Evolutionary conservation across 2,329 filamentous ascomycete species (phyloP).

Genomic region (Leptographium wingfieldii): DNA sequence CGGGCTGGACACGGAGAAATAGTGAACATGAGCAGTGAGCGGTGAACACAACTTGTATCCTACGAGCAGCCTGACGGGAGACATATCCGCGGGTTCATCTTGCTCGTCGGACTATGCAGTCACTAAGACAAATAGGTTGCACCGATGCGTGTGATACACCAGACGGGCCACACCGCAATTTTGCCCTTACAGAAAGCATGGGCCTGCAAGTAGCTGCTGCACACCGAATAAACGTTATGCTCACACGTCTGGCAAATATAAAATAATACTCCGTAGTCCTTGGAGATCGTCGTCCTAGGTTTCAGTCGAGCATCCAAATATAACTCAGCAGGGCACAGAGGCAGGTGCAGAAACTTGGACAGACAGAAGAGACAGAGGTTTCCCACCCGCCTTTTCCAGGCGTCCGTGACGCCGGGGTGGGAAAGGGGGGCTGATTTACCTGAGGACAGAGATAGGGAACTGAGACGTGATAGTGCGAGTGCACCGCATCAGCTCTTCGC

Average conservation of each 20-base stretch:
- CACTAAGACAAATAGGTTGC: not conserved
- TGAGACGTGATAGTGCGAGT: not conserved
- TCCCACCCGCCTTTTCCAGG: too few relatives aligned
- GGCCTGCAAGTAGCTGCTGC: not conserved
- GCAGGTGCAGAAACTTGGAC: too few relatives aligned
- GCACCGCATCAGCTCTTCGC: not conserved
- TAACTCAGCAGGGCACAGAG: too few relatives aligned
- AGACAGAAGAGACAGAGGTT: too few relatives aligned
- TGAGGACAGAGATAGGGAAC: not conserved
- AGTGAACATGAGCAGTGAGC: not conserved
- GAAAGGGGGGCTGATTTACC: too few relatives aligned
- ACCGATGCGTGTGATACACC: not conserved
- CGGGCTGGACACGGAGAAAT: slow-evolving; percentile 22
- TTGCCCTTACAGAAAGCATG: not conserved
- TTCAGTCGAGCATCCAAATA: too few relatives aligned
- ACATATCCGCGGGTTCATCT: not conserved
- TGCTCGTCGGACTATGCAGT: not conserved
- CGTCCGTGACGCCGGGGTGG: too few relatives aligned
- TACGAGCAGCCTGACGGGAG: not conserved
- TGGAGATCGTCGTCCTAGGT: too few relatives aligned
- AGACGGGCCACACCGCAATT: slow-evolving; percentile 1
- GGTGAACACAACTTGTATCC: not conserved
- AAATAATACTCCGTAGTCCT: not conserved
- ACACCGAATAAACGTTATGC: not conserved
- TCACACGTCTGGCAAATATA: not conserved